Base-by-base conservation (phyloP, 2,329 filamentous ascomycete species). In the Fonsecaea pugnacius region DNA sequence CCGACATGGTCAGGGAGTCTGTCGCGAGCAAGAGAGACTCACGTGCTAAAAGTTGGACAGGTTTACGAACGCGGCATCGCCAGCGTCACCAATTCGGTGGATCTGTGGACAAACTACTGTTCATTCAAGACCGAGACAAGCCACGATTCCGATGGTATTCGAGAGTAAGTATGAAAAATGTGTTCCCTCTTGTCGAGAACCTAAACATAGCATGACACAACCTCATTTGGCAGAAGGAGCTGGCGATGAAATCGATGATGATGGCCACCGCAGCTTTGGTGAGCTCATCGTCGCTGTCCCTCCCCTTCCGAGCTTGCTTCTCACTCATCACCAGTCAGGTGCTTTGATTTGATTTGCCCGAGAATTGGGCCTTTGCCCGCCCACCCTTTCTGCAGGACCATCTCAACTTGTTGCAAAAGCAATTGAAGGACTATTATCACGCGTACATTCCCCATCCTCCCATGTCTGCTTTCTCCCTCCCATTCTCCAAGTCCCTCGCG, bases 61-160 rank as follows among this genome's bases (percentile, higher is more conserved):
- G 89, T 97, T 56, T 99, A 97, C 73, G 95, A 99, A 80, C 88
- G 95, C 76, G 95, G 95, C 70, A 90, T 96, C 73, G 92, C 93
- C 50, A 95, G 92, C 79, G 92, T 98, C 74, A 89, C 90, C 62
- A 92, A 91, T 75, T 98, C 94, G 38, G 93, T 97, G 73, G 95
- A 99, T 76, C 84, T 99, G 65, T 99, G 95, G 95, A 91, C 92
- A 59, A 93, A 96, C 74, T 99, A 97, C 82, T 98, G 94, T 82
- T 87, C 89, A 73, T 98, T 98, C 87, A 98, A 98, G 79, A 92
- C 95, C 81, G 92, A 98, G 77, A 98, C 95, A 63, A 95, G 91
- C 72, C 95, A 99, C 80, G 92, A 96, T 76, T 86, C 91, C 73
- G 91, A 96, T 76, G 85, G 96, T 79, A 96, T 97, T 82, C 89